Evolutionary conservation across 306 rosid species (phyloP).

Genomic region (Bauhinia variegata): DNA sequence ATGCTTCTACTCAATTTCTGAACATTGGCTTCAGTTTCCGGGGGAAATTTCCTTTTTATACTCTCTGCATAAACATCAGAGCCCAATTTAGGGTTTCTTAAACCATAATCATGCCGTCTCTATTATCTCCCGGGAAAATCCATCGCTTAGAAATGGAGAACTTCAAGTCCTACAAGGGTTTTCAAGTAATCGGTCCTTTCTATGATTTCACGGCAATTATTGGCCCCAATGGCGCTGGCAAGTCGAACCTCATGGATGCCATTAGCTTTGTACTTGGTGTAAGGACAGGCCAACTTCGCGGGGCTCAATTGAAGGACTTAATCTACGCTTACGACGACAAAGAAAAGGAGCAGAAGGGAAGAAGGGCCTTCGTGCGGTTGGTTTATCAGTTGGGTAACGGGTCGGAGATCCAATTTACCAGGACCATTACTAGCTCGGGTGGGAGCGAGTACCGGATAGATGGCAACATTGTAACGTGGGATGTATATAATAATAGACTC

Average conservation of each 20-base stretch:
- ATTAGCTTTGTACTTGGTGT: slow-evolving; percentile 96
- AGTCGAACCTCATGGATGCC: slow-evolving; percentile 92
- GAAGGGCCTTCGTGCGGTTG: slow-evolving; percentile 79
- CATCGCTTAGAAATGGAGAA: slow-evolving; percentile 85
- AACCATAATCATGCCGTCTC: slow-evolving; percentile 70
- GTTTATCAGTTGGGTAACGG: slow-evolving; percentile 76
- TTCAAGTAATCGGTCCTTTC: slow-evolving; percentile 88
- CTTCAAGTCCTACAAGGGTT: slow-evolving; percentile 95
- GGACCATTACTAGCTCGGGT: slow-evolving; percentile 77
- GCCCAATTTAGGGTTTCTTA: slow-evolving; percentile 35
- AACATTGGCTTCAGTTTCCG: not conserved
- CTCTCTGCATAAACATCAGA: not conserved
- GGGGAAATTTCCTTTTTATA: not conserved
- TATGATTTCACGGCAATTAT: slow-evolving; percentile 91
- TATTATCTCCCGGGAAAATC: slow-evolving; percentile 81
- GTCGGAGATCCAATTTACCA: slow-evolving; percentile 77
- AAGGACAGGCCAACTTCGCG: slow-evolving; percentile 95
- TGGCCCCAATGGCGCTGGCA: slow-evolving; percentile 97
- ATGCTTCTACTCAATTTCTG: not conserved
- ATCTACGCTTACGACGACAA: slow-evolving; percentile 89
- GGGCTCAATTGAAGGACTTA: slow-evolving; percentile 90
- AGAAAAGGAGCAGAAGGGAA: slow-evolving; percentile 90
- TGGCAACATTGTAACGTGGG: slow-evolving; percentile 70
- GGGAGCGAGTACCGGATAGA: slow-evolving; percentile 89
- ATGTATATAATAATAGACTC: slow-evolving; percentile 64